Evolutionary conservation across 2,329 filamentous ascomycete genomes (phyloP), one percentile per base, ranked within the genome.

Genomic region (Trichoderma cornu-damae): DNA sequence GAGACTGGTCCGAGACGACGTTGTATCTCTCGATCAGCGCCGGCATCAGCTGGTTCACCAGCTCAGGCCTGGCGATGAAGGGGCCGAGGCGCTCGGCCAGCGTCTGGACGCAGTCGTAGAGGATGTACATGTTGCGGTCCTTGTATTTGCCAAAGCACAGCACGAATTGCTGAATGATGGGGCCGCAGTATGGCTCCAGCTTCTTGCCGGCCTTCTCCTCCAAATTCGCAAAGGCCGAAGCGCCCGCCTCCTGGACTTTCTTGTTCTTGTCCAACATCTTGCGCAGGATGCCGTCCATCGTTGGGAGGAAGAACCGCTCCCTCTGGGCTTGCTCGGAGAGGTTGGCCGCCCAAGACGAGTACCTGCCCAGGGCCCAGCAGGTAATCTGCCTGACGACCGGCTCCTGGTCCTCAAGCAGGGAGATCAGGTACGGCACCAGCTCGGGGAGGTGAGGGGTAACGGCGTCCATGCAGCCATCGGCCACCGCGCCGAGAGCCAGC

Each of bases 221-320:
- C 7, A 99, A 80, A 67, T 93, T 95, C 3, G 94, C 93, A 74
- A 99, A 97, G 7, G 93, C 93, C 3, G 93, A 97, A 1, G 93
- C 93, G 24, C 89, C 94, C 14, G 94, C 93, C 72, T 97, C 93
- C 70, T 99, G 94, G 1, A 99, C 94, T 70, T 93, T 91, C 78
- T 99, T 99, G 79, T 97, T 97, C 70, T 84, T 86, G 73, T 99
- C 94, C 46, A 99, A 79, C 94, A 99, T 99, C 68, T 92, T 89
- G 60, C 85, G 86, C 58, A 99, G 77, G 48, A 99, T 92, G 5
- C 93, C 94, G 62, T 96, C 93, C 91, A 99, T 96, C 81, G 97
- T 89, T 0, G 93, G 93, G 66, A 94, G 88, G 66, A 99, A 99
- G 72, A 84, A 96, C 58, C 84, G 82, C 51, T 86, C 81, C 67